Evolutionary conservation across 1,284 basidiomycete genomes (phyloP), one percentile per base, ranked within the genome.

Genomic region (Trichosporon coremiiforme): DNA sequence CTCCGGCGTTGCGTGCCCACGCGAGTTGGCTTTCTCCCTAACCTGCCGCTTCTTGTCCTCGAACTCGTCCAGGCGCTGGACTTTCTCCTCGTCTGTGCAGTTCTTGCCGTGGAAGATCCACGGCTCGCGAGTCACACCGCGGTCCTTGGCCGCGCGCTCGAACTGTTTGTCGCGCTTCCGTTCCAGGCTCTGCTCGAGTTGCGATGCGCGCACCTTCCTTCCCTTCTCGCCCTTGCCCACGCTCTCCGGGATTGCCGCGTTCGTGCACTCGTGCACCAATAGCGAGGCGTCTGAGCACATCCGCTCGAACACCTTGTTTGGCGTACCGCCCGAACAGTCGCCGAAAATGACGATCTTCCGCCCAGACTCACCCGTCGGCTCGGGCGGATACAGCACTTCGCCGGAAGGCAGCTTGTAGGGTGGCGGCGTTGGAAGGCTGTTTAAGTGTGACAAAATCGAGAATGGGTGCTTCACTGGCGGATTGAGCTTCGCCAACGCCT

Each of bases 1-100:
- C 29, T 85, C 85, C 0, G 93, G 91, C 0, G 91, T 91, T 22
- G 93, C 94, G 81, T 96, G 94, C 0, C 93, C 94, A 70, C 90
- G 86, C 62, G 85, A 83, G 29, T 87, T 79, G 4, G 89, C 88
- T 75, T 89, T 90, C 72, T 84, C 82, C 63, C 80, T 75, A 1
- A 93, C 88, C n/a, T 83, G 84, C 41, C 84, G 84, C 6, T 79
- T 76, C 53, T 81, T 79, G 47, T 73, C 69, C 20, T 74, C 72
- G 57, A 79, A 75, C n/a, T 85, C 84, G 62, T 78, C 75, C 63
- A 80, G 78, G 86, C 84, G 68, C 84, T 86, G 65, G 85, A 82
- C 78, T 87, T 85, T 50, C 83, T 81, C 67, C 8, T 67, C 72
- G 2, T 66, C 64, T 2, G 25, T 67, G 50, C 35, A 53, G 31